phyloP scores from a whole-genome alignment of 2,329 filamentous ascomycete genomes.

The Seiridium unicorne region DNA sequence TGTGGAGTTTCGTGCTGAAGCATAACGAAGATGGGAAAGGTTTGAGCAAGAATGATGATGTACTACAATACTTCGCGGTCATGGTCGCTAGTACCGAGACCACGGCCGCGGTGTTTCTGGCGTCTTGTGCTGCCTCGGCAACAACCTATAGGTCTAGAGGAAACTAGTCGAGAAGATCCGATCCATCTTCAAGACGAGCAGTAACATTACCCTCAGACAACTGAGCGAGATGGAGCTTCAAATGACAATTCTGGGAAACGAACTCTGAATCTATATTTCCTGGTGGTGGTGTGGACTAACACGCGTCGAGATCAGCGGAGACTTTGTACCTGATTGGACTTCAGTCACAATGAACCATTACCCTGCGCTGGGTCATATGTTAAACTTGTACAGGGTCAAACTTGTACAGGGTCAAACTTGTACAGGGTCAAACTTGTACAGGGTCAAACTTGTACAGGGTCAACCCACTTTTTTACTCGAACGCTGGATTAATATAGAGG shows the following conservation, averaged over 20 bases:
- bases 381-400: conserved; percentile 15
- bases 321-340: conserved; percentile 11
- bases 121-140: not conserved
- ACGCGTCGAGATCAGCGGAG: conserved; percentile 15
- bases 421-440: no score
- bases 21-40: conserved; percentile 7
- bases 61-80: conserved; percentile 6
- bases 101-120: conserved; percentile 8
- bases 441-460: conserved; percentile 17
- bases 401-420: no score
- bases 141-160: not conserved
- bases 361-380: conserved; percentile 10
- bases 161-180: conserved; percentile 33
- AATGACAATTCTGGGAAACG: conserved; percentile 37
- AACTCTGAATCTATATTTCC: conserved; percentile 36
- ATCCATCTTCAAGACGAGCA: conserved; percentile 28
- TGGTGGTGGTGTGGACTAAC: conserved; percentile 14
- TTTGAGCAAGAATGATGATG: not conserved
- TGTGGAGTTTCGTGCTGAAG: conserved; percentile 12
- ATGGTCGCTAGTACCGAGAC: conserved; percentile 31
- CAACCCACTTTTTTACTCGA: conserved; percentile 13
- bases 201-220: conserved; percentile 33
- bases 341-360: conserved; percentile 13
- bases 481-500: conserved; percentile 13
- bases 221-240: conserved; percentile 33